Evolutionary conservation across 441 rosid genomes (phyloP), one percentile per base, ranked within the genome.

Genomic region (Gossypium lobatum): DNA sequence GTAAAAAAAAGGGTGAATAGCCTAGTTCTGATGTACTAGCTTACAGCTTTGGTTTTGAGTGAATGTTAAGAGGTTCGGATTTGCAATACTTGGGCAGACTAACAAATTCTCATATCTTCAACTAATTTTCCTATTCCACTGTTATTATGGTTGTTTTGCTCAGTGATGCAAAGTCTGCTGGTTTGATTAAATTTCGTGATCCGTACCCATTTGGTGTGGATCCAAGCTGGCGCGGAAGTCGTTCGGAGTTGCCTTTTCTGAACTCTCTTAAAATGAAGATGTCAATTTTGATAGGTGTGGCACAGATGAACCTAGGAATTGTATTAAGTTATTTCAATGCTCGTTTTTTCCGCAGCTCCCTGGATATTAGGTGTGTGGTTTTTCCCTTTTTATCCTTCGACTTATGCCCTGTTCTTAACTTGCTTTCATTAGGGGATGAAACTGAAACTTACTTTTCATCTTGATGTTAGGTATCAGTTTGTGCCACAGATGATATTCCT

Each of bases 171-270:
- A 23, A 68, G 31, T 62, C 89, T 13, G 86, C 54, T 72, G 98
- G 98, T 74, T 84, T 95, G 80, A 53, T 91, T 58, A 95, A 92
- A 84, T 83, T 80, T 80, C 92, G 74, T 77, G 97, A 88, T 85
- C 80, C 97, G 45, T 95, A 92, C 83, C 96, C 98, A 59, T 95
- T 95, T 80, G 98, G 98, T 58, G 97, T 95, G 60, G 98, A 95
- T 88, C 98, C 98, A 71, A 88, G 96, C 78, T 95, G 98, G 98
- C 97, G 97, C 75, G 98, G 98, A 83, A 95, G 97, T 84, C 97
- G 98, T 78, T 21, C 97, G 16, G 98, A 95, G 80, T 82, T 95
- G 77, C 98, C 98, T 55, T 95, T 91, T 82, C 66, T 95, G 73
- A 95, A 92, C 81, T 95, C 98, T 76, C 89, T 95, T 37, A 95